Conservation (phyloP, 2,329 filamentous ascomycete genomes). For the Botrytis hyacinthi region DNA sequence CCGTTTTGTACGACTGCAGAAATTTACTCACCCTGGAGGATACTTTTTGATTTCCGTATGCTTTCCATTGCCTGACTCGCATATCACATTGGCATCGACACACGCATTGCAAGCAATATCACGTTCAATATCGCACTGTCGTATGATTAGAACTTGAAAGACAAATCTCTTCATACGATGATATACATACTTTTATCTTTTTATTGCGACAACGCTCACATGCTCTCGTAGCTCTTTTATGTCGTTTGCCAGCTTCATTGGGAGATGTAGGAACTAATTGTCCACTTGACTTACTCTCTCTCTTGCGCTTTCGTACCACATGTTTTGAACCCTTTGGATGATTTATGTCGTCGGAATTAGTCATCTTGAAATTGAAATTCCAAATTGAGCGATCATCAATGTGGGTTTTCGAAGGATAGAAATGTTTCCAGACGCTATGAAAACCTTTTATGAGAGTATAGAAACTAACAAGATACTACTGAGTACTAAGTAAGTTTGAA, state of each 20-base stretch:
- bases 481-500: not conserved
- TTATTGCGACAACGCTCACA: constrained; percentile 18
- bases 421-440: not conserved
- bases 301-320: constrained; percentile 8
- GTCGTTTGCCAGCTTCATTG: not conserved
- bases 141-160: not conserved
- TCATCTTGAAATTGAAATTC: not conserved
- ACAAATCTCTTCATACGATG: not conserved
- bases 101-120: constrained; percentile 13
- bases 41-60: constrained; percentile 13
- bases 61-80: constrained; percentile 11
- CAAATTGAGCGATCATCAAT: not conserved
- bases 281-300: not conserved
- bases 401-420: not conserved
- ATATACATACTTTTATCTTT: constrained; percentile 11
- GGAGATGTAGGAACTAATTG: not conserved
- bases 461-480: not conserved
- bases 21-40: constrained; percentile 1
- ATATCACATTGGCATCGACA: constrained; percentile 14
- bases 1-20: not conserved
- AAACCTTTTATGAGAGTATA: not conserved
- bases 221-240: constrained; percentile 14
- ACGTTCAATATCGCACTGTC: constrained; percentile 9
- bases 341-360: not conserved
- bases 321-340: not conserved